Evolutionary conservation across 257 asterid species (phyloP), one percentile per base, ranked within the genome.

Genomic region (Solanum sejunctum): DNA sequence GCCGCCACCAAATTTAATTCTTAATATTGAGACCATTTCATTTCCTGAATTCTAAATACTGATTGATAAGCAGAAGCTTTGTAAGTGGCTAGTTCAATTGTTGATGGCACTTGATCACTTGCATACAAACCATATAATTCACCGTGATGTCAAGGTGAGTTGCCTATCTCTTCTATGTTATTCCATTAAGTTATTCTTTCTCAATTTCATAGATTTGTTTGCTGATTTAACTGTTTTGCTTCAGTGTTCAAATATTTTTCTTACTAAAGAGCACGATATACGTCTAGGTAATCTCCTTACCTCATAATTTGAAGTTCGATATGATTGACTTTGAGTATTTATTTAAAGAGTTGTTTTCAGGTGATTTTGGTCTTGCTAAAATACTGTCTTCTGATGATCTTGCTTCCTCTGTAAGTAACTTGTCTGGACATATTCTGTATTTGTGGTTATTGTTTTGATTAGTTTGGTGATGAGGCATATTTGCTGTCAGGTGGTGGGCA

Each of bases 291-390:
- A 87, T 64, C 71, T 13, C 60, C 51, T 36, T 32, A 52, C 21
- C 81, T 52, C 16, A 0, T 83, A 67, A 67, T 26, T 20, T 69
- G 85, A 69, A 58, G 55, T 69, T 77, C 63, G 49, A 23, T 77
- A 47, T 77, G 61, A 77, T 51, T 77, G 82, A 51, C 10, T 77
- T n/a, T 77, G 63, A 77, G 82, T 77, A 77, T 67, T 83, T 54
- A 54, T 64, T 82, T 36, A 45, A 26, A 58, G 13, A 86, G 57
- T 75, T 75, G 41, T 52, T 79, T 90, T 80, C 94, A 97, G 99
- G 99, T 84, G 99, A 97, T 88, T 97, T 97, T 84, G 99, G 99
- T 85, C 99, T 97, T 80, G 99, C 99, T 64, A 97, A 95, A 94
- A 91, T 97, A 84, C 88, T 97, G 89, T 87, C 91, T 64, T 89